Percentiles rank a stretch among this genome's conserved stretches.
Evolutionary conservation across 2,329 filamentous ascomycete genomes (phyloP).

Genomic region (Aspergillus sergii): DNA sequence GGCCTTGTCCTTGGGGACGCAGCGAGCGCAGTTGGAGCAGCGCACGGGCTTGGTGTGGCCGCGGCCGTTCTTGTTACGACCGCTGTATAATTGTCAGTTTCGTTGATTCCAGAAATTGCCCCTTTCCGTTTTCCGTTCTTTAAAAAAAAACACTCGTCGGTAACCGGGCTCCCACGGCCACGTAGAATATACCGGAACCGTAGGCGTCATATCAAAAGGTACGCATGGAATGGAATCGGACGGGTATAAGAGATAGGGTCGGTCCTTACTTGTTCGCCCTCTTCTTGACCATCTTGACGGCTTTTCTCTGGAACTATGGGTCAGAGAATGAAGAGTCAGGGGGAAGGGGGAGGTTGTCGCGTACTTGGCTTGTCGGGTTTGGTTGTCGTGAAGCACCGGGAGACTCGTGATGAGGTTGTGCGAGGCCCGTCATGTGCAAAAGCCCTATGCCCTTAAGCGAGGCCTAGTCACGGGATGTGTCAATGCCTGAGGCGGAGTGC

Average conservation of each 20-base stretch:
- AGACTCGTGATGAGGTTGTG: constrained; percentile 38
- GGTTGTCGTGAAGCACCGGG: constrained; percentile 42
- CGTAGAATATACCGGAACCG: constrained; percentile 3
- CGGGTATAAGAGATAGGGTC: constrained; percentile 28
- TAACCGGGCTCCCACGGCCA: constrained; percentile 1
- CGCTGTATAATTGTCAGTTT: constrained; percentile 58
- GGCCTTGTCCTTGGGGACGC: constrained; percentile 99
- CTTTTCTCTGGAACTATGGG: constrained; percentile 42
- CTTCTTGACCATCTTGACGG: constrained; percentile 74
- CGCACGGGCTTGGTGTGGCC: constrained; percentile 99
- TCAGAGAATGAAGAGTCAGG: constrained; percentile 31
- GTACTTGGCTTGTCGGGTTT: constrained; percentile 45
- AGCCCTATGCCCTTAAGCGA: constrained; percentile 36
- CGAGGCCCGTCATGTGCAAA: constrained; percentile 32
- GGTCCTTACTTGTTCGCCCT: constrained; percentile 69
- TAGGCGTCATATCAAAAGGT: constrained; percentile 3
- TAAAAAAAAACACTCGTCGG: background rate
- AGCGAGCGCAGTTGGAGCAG: constrained; percentile 85
- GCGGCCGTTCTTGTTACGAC: constrained; percentile 99
- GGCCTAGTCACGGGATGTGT: constrained; percentile 30
- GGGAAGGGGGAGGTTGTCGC: constrained; percentile 30
- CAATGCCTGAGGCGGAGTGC: constrained; percentile 14
- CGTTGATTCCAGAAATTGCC: constrained; percentile 10
- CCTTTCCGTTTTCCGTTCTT: constrained; percentile 33
- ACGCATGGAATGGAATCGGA: constrained; percentile 29